phyloP scores from a whole-genome alignment of 78 protist species.

The Dictyostelium brefeldianum region DNA sequence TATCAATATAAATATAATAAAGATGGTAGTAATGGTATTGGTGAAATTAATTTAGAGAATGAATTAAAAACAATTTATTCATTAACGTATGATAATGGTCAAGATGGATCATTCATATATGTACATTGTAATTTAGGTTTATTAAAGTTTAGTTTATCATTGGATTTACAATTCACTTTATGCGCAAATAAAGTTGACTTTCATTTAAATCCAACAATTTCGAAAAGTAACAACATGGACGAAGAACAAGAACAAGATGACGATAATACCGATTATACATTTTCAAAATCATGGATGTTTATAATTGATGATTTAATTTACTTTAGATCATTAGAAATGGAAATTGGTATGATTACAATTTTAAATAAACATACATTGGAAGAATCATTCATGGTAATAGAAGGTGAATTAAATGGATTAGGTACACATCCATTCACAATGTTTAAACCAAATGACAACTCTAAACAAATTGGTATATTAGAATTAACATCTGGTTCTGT shows the following conservation, averaged over 20 bases:
- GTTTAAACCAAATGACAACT: background rate
- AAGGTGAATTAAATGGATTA: constrained; percentile 21
- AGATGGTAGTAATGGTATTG: background rate
- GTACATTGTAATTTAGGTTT: constrained; percentile 67
- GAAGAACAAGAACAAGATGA: background rate
- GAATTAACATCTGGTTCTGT: constrained; percentile 10
- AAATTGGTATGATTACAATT: background rate
- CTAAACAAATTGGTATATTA: constrained; percentile 24
- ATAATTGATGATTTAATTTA: constrained; percentile 19
- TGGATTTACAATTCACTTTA: background rate
- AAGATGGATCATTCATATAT: constrained; percentile 10
- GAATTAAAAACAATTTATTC: constrained; percentile 20
- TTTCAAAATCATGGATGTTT: constrained; percentile 39
- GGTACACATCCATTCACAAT: constrained; percentile 47
- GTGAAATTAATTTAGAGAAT: background rate
- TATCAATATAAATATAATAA: background rate
- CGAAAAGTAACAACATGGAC: background rate
- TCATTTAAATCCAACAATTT: background rate
- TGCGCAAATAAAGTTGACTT: background rate
- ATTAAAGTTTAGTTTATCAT: background rate
- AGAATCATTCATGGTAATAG: constrained; percentile 12
- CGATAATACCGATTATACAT: background rate
- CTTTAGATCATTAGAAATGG: constrained; percentile 51
- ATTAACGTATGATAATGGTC: constrained; percentile 1
- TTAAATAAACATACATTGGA: background rate